Percentiles rank a stretch among this genome's conserved stretches.
Evolutionary conservation across 768 basidiomycete species (phyloP).

Genomic region (Collybia nuda): DNA sequence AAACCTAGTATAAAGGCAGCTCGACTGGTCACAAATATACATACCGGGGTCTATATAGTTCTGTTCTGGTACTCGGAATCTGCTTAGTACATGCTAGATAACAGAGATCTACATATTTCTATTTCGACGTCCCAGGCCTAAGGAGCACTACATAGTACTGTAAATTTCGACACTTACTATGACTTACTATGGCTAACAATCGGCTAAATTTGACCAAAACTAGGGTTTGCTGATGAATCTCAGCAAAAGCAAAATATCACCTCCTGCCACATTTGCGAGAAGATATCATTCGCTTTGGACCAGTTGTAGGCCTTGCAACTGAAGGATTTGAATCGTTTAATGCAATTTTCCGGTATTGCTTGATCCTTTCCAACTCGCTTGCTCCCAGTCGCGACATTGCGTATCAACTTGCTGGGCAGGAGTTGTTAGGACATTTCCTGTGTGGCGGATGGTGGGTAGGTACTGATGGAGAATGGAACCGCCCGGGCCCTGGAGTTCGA

Average conservation of each 20-base stretch:
- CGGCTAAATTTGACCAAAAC: too few relatives aligned
- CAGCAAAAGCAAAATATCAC: constrained; percentile 34
- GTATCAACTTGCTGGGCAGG: constrained; percentile 22
- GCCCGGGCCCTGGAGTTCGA: constrained; percentile 14
- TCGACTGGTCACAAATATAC: too few relatives aligned
- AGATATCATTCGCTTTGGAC: constrained; percentile 35
- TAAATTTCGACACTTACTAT: too few relatives aligned
- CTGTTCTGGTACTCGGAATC: too few relatives aligned
- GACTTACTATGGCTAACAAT: too few relatives aligned
- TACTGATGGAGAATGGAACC: constrained; percentile 11
- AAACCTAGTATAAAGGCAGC: too few relatives aligned
- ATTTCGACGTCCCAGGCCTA: too few relatives aligned
- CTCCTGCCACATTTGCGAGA: constrained; percentile 30
- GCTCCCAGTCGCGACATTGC: constrained; percentile 44
- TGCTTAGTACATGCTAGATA: too few relatives aligned
- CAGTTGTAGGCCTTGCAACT: constrained; percentile 29
- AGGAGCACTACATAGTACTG: too few relatives aligned
- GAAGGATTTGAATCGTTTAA: constrained; percentile 42
- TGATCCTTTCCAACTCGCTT: constrained; percentile 39
- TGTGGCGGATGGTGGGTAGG: constrained; percentile 29
- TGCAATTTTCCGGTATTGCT: constrained; percentile 37
- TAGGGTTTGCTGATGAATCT: too few relatives aligned
- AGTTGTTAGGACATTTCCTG: constrained; percentile 28
- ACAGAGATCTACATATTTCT: too few relatives aligned
- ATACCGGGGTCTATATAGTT: too few relatives aligned